Conservation (phyloP, 2,329 filamentous ascomycete species). For the Phoma sp. region DNA sequence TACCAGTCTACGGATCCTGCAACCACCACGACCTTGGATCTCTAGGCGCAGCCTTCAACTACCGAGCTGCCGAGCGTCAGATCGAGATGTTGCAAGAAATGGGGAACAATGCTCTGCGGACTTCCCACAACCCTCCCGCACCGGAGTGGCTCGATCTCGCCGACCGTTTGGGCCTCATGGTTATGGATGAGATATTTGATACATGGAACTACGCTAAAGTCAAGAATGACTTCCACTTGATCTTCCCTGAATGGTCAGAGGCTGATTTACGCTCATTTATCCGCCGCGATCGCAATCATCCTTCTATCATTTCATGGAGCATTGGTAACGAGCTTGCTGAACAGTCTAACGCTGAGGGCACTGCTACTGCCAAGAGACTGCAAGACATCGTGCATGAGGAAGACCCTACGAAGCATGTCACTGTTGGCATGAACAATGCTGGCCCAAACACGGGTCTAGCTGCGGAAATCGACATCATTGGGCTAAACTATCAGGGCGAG, state of each 20-base stretch:
- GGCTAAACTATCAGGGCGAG: constrained; percentile 65
- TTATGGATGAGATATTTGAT: constrained; percentile 64
- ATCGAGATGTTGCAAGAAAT: constrained; percentile 60
- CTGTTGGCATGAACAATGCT: constrained; percentile 59
- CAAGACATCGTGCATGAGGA: constrained; percentile 56
- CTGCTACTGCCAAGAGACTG: constrained; percentile 46
- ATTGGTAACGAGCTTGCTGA: constrained; percentile 63
- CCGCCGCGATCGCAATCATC: constrained; percentile 63
- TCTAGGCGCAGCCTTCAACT: constrained; percentile 60
- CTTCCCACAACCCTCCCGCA: constrained; percentile 62
- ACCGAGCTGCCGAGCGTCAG: constrained; percentile 58
- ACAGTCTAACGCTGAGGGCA: constrained; percentile 50
- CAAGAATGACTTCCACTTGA: constrained; percentile 59
- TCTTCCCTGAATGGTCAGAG: constrained; percentile 63
- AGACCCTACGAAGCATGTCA: constrained; percentile 57
- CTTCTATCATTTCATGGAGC: constrained; percentile 61
- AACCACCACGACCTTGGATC: constrained; percentile 62
- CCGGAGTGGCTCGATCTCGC: constrained; percentile 60
- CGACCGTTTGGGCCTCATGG: constrained; percentile 59
- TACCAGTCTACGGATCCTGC: constrained; percentile 58
- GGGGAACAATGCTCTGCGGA: constrained; percentile 60
- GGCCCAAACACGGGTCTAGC: constrained; percentile 51
- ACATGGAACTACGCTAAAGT: constrained; percentile 57
- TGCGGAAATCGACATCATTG: constrained; percentile 56
- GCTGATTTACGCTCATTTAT: constrained; percentile 60